phyloP scores from a whole-genome alignment of 164 flowering plant genomes.

The Aristolochia fimbriata region DNA sequence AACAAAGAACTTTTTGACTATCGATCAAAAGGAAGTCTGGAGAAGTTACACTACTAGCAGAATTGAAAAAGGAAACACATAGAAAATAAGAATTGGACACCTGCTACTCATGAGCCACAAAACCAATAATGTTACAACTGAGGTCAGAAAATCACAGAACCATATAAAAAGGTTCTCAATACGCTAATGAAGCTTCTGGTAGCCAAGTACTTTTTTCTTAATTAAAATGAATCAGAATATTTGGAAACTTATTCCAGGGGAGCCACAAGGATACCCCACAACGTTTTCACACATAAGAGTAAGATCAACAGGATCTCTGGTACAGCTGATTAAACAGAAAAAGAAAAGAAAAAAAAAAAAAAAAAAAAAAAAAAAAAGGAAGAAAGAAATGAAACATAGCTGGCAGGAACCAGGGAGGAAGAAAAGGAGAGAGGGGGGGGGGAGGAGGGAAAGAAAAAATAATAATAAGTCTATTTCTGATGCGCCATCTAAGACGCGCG shows the following conservation, averaged over 20 bases:
- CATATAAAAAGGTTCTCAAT: no score
- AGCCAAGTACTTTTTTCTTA: no score
- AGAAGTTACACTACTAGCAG: no score
- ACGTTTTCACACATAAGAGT: slow-evolving; percentile 35
- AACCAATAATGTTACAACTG: no score
- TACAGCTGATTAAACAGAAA: slow-evolving; percentile 22
- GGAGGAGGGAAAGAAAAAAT: slow-evolving; percentile 4
- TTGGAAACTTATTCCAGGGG: slow-evolving; percentile 26
- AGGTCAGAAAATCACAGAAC: no score
- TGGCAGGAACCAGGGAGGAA: slow-evolving; percentile 21
- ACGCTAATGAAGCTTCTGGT: no score
- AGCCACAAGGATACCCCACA: slow-evolving; percentile 24
- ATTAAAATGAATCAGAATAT: slow-evolving; percentile 18
- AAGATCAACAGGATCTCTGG: slow-evolving; percentile 27
- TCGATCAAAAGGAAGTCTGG: no score
- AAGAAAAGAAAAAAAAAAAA: slow-evolving; percentile 8
- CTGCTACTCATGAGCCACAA: no score
- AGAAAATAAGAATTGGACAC: no score
- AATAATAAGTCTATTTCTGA: slow-evolving; percentile 7
- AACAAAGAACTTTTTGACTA: no score
- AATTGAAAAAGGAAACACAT: no score
- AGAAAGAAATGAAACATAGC: slow-evolving; percentile 15
- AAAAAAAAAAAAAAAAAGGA: slow-evolving; percentile 13
- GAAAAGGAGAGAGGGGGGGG: slow-evolving; percentile 16
- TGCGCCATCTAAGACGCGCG: slow-evolving; percentile 30